Conservation (phyloP, 2,329 filamentous ascomycete species). For the Cladosporium cucumerinum region DNA sequence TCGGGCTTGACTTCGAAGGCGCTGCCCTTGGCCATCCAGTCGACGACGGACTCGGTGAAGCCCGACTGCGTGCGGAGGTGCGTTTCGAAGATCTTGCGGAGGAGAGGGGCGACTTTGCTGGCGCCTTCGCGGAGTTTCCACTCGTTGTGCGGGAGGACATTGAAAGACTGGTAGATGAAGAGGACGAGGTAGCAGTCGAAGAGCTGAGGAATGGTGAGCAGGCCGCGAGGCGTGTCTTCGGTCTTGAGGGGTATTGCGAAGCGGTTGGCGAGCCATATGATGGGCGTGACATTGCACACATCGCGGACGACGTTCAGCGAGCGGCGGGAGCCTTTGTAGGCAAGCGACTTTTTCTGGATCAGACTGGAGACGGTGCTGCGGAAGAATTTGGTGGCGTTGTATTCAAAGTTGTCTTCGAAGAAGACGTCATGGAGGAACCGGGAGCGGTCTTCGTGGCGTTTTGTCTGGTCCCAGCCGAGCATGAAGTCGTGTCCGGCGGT, state of each 20-base stretch:
- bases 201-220: conserved; percentile 46
- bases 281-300: conserved; percentile 64
- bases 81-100: conserved; percentile 42
- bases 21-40: conserved; percentile 46
- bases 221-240: conserved; percentile 55
- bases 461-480: conserved; percentile 41
- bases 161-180: conserved; percentile 54
- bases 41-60: conserved; percentile 37
- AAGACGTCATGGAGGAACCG: conserved; percentile 46
- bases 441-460: conserved; percentile 42
- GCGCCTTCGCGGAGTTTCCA: conserved; percentile 49
- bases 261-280: conserved; percentile 60
- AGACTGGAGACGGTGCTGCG: conserved; percentile 42
- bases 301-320: conserved; percentile 51
- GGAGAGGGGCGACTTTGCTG: conserved; percentile 38
- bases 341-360: conserved; percentile 47
- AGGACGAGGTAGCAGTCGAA: conserved; percentile 46
- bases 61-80: conserved; percentile 48
- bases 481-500: conserved; percentile 48
- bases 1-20: conserved; percentile 49
- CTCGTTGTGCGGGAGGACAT: conserved; percentile 49
- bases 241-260: conserved; percentile 69
- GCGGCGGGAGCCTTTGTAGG: conserved; percentile 43
- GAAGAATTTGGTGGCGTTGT: conserved; percentile 45
- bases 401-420: conserved; percentile 45